Evolutionary conservation across 179 eudicot species (phyloP).

Genomic region (Dionaea muscipula): DNA sequence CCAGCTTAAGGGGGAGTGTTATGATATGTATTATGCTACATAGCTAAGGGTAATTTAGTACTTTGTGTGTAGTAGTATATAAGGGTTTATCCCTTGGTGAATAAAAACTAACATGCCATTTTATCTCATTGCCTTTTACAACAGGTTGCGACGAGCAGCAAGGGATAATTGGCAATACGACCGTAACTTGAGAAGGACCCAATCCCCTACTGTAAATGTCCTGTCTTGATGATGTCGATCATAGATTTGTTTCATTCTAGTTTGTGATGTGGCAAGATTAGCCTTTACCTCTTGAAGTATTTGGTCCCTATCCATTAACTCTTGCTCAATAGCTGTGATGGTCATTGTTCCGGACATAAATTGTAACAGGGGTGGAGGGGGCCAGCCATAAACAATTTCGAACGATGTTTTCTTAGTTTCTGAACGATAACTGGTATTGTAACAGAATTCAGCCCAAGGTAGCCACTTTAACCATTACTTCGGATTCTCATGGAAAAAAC

Average conservation of each 20-base stretch:
- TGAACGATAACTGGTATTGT: neutral
- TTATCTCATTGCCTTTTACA: too few species aligned
- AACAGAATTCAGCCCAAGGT: conserved; percentile 6
- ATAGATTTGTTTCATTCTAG: neutral
- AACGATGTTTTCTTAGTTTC: neutral
- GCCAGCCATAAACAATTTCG: conserved; percentile 6
- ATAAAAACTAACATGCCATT: too few species aligned
- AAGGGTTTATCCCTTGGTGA: too few species aligned
- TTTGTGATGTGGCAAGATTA: neutral
- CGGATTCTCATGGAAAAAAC: neutral
- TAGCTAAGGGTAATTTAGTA: too few species aligned
- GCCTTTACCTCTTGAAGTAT: neutral
- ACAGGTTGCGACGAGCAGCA: too few species aligned
- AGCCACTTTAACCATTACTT: conserved; percentile 3
- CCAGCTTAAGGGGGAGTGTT: too few species aligned
- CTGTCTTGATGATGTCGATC: neutral
- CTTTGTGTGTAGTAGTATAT: too few species aligned
- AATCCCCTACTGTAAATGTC: neutral
- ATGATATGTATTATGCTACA: too few species aligned
- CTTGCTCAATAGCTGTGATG: neutral
- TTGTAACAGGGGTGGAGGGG: too few species aligned
- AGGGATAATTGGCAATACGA: neutral
- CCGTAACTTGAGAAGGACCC: neutral
- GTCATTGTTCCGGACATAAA: too few species aligned
- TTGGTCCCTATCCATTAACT: neutral